phyloP scores from a whole-genome alignment of 73 alveolate species.

The Paramecium pentaurelia region DNA sequence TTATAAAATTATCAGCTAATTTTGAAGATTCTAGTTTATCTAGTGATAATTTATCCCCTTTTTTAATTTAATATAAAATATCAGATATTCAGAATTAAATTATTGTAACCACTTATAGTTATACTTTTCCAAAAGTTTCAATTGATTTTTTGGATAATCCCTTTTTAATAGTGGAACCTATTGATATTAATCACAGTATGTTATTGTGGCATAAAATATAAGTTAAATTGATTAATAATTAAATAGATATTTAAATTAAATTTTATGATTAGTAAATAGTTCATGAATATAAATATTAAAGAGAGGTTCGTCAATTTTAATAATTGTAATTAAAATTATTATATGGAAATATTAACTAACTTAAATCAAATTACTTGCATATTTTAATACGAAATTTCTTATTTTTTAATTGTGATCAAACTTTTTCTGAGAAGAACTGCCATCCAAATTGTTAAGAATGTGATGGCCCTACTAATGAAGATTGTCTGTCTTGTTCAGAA shows the following conservation, averaged over 20 bases:
- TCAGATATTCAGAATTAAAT: background rate
- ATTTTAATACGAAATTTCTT: background rate
- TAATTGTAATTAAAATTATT: background rate
- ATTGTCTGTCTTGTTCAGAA: background rate
- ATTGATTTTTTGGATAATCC: background rate
- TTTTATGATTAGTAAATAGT: background rate
- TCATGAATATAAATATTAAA: background rate
- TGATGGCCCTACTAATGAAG: background rate
- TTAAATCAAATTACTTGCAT: background rate
- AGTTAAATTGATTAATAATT: background rate
- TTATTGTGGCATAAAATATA: background rate
- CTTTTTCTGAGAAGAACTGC: background rate
- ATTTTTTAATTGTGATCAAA: background rate
- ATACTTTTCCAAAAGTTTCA: background rate
- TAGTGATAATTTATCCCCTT: background rate
- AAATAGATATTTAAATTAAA: background rate
- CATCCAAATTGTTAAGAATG: background rate
- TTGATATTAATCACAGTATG: background rate
- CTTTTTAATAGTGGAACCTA: background rate
- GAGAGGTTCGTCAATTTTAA: background rate
- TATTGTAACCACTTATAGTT: background rate
- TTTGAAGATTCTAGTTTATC: background rate
- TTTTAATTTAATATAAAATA: background rate
- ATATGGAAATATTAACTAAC: background rate
- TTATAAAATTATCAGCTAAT: background rate